phyloP scores from a whole-genome alignment of 2,329 filamentous ascomycete genomes.

The Blastomyces silverae region DNA sequence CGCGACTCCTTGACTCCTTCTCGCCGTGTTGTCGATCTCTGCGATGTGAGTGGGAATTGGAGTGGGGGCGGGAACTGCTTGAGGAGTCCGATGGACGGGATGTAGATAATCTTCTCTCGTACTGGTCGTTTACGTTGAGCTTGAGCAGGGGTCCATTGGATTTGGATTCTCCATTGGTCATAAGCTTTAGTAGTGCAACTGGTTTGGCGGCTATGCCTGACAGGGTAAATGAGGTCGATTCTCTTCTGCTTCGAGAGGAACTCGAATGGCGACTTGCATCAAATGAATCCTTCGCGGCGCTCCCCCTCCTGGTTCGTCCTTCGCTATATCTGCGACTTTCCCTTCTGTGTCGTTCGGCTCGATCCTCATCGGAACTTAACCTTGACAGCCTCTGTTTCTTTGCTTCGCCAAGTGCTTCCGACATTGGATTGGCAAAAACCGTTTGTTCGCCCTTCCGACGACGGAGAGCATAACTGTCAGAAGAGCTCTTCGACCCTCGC shows the following conservation, averaged over 20 bases:
- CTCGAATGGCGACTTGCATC: conserved; percentile 24
- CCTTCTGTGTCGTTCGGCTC: conserved; percentile 25
- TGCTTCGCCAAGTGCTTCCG: conserved; percentile 33
- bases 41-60: conserved; percentile 24
- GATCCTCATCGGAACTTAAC: conserved; percentile 27
- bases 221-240: conserved; percentile 28
- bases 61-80: conserved; percentile 28
- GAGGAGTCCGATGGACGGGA: conserved; percentile 29
- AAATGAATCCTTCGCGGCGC: conserved; percentile 15
- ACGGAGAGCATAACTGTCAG: conserved; percentile 30
- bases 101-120: conserved; percentile 21
- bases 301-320: conserved; percentile 22
- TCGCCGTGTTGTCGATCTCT: conserved; percentile 21
- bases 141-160: conserved; percentile 36
- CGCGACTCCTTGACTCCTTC: conserved; percentile 6
- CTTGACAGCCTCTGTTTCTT: conserved; percentile 27
- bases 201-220: conserved; percentile 22
- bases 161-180: conserved; percentile 38
- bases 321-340: conserved; percentile 16
- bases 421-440: conserved; percentile 32
- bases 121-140: conserved; percentile 31
- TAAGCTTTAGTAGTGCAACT: conserved; percentile 26
- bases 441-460: conserved; percentile 32
- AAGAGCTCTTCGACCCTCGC: conserved; percentile 34
- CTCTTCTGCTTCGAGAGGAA: conserved; percentile 24